These are phyloP conservation scores for Verbascum thapsus DNA, from an alignment of 257 asterid genomes.

Conservation along the genomic window DNA sequence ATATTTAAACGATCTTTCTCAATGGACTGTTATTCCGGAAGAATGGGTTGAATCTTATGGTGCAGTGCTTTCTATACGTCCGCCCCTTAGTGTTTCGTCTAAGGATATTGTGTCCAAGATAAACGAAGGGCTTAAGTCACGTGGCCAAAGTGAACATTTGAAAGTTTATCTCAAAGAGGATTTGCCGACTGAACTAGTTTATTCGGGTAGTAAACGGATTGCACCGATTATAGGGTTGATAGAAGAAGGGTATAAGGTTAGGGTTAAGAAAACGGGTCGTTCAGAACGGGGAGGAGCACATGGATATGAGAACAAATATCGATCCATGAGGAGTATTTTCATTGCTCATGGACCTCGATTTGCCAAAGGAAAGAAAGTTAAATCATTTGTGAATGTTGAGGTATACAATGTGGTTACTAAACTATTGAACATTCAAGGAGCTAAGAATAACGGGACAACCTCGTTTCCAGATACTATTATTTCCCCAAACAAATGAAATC, in stretches of 20 bases:
- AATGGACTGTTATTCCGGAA: constrained; percentile 38
- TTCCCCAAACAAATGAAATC: no score
- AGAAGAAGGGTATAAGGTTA: constrained; percentile 67
- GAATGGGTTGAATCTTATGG: constrained; percentile 43
- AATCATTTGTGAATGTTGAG: constrained; percentile 74
- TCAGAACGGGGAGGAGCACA: constrained; percentile 56
- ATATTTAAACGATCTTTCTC: constrained; percentile 43
- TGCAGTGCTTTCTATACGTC: constrained; percentile 48
- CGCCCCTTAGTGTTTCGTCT: constrained; percentile 32
- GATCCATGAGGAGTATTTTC: constrained; percentile 77
- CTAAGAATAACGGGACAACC: constrained; percentile 62
- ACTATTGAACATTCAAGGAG: constrained; percentile 58
- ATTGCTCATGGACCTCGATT: constrained; percentile 76
- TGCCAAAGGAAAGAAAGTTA: constrained; percentile 55
- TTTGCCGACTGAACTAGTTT: constrained; percentile 54
- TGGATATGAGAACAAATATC: constrained; percentile 69
- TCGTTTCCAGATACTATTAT: constrained; percentile 52
- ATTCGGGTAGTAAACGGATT: constrained; percentile 54
- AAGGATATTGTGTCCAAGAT: constrained; percentile 56
- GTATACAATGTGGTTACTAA: constrained; percentile 64
- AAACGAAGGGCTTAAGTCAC: constrained; percentile 67
- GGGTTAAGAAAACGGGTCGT: no score
- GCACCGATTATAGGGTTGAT: constrained; percentile 65
- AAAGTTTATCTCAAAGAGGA: constrained; percentile 67
- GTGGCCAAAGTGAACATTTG: constrained; percentile 48